phyloP scores from a whole-genome alignment of 1,284 basidiomycete species.

The Schizophyllum commune region DNA sequence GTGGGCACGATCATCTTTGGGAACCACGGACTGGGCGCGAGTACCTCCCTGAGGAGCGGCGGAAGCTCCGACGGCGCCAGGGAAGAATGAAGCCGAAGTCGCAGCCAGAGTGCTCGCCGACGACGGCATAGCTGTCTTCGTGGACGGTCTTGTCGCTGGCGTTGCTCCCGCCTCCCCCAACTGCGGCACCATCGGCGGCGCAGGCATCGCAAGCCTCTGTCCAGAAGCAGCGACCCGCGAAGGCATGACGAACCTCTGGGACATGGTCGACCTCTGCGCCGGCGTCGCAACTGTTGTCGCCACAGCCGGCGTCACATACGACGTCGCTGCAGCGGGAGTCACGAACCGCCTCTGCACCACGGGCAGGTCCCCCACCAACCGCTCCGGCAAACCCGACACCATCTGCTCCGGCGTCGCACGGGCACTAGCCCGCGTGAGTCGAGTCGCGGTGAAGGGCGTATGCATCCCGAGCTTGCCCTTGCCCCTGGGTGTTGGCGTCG shows the following conservation, averaged over 20 bases:
- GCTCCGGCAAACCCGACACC: too few relatives aligned
- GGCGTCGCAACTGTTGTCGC: too few relatives aligned
- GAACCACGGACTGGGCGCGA: not conserved
- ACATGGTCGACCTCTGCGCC: too few relatives aligned
- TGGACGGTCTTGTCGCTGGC: too few relatives aligned
- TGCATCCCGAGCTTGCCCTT: not conserved
- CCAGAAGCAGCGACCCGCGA: not conserved
- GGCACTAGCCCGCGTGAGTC: not conserved
- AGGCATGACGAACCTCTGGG: too few relatives aligned
- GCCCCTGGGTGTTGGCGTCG: not conserved
- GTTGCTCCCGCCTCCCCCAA: not conserved
- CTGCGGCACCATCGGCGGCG: too few relatives aligned
- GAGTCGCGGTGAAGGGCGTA: not conserved
- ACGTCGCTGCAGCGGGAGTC: too few relatives aligned
- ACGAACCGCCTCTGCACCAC: too few relatives aligned
- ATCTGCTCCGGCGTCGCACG: not conserved
- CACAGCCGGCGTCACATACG: too few relatives aligned
- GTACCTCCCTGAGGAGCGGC: not conserved
- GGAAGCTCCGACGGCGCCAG: not conserved
- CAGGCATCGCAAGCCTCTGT: not conserved
- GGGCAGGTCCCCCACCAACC: too few relatives aligned
- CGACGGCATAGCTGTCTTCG: not conserved
- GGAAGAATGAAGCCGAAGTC: not conserved
- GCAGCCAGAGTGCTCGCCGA: not conserved
- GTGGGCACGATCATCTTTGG: not conserved